A percentile compares a stretch with the other conserved stretches of the same genome.
phyloP scores from a whole-genome alignment of 345 rosid genomes.

The Mallotus nudiflorus region DNA sequence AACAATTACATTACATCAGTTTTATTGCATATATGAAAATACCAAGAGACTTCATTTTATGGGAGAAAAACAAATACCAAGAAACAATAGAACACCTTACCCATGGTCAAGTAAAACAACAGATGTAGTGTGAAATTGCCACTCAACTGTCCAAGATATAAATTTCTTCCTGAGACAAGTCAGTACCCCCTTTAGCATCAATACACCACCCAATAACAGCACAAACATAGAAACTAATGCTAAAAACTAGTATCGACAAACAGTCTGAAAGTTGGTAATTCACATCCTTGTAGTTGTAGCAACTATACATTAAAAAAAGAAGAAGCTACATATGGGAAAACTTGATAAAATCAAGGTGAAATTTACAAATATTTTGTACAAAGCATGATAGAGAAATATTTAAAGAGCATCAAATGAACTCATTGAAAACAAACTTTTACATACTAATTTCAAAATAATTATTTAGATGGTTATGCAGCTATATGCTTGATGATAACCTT shows the following conservation, averaged over 20 bases:
- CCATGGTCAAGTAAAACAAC: slow-evolving; percentile 63
- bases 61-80: neutral
- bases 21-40: neutral
- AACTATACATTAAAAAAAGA: neutral
- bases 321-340: neutral
- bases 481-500: slow-evolving; percentile 30
- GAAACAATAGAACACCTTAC: slow-evolving; percentile 36
- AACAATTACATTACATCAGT: slow-evolving; percentile 15
- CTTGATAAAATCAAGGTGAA: neutral
- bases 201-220: neutral
- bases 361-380: neutral
- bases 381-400: neutral
- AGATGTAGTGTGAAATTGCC: slow-evolving; percentile 80
- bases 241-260: neutral
- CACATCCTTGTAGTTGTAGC: neutral
- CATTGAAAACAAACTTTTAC: neutral
- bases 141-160: slow-evolving; percentile 88
- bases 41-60: neutral
- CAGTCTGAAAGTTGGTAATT: neutral
- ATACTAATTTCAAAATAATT: neutral
- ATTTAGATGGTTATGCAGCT: neutral
- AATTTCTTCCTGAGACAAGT: slow-evolving; percentile 51
- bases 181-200: neutral
- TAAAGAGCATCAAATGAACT: neutral
- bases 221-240: neutral